Conservation (phyloP, 352 stramenopile genomes). For the Phytopythium vexans region DNA sequence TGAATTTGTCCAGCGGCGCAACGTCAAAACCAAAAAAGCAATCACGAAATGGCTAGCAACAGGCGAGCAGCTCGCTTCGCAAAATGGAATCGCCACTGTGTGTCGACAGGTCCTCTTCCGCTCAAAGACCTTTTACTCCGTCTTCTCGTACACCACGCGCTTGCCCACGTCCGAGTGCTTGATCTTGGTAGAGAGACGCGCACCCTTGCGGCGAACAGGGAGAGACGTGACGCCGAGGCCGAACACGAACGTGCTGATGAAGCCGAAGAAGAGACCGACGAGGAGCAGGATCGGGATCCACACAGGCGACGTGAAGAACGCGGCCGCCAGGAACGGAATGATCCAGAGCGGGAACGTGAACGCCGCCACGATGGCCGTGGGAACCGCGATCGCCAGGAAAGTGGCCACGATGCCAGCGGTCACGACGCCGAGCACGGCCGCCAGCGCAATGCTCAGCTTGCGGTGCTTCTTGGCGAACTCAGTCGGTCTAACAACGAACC, state of each 20-base stretch:
- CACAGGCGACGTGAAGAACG: constrained; percentile 78
- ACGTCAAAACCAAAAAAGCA: too few relatives aligned
- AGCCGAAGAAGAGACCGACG: constrained; percentile 58
- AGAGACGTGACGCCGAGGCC: constrained; percentile 72
- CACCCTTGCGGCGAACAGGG: constrained; percentile 74
- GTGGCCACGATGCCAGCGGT: constrained; percentile 42
- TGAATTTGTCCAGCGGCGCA: too few relatives aligned
- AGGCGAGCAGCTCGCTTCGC: too few relatives aligned
- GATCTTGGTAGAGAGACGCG: constrained; percentile 66
- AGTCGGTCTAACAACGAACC: constrained; percentile 21
- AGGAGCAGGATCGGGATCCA: constrained; percentile 73
- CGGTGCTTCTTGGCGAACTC: constrained; percentile 77
- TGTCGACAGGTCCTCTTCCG: too few relatives aligned
- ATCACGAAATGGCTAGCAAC: too few relatives aligned
- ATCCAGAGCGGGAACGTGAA: constrained; percentile 88
- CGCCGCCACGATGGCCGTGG: constrained; percentile 57
- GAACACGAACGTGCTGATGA: constrained; percentile 67
- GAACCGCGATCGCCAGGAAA: constrained; percentile 70
- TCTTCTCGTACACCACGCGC: constrained; percentile 83
- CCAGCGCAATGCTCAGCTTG: constrained; percentile 59
- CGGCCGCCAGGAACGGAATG: constrained; percentile 65
- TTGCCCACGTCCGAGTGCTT: constrained; percentile 82
- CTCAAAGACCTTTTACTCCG: constrained; percentile 20
- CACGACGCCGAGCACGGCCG: constrained; percentile 51
- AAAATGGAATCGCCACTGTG: too few relatives aligned